phyloP scores from a whole-genome alignment of 306 rosid species.

The Trichosanthes truncata region DNA sequence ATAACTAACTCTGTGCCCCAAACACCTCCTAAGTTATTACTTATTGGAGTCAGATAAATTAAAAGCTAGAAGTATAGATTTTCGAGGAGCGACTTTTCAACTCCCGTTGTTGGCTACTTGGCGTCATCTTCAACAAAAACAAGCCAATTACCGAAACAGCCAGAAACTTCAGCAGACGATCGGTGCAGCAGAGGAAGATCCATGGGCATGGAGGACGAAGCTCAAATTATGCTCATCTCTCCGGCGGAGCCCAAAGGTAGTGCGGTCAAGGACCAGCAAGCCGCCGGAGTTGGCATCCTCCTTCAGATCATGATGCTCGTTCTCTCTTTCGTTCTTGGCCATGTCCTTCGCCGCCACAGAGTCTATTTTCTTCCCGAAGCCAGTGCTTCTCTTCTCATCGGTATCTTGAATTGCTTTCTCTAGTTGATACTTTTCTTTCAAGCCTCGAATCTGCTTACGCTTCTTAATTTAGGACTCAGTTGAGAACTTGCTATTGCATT shows the following conservation, averaged over 20 bases:
- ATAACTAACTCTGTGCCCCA: too few species aligned
- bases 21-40: too few species aligned
- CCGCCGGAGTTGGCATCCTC: slow-evolving; percentile 98
- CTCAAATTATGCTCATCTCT: slow-evolving; percentile 36
- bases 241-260: slow-evolving; percentile 48
- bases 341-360: slow-evolving; percentile 91
- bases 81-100: neutral
- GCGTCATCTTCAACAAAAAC: neutral
- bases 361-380: slow-evolving; percentile 91
- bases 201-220: slow-evolving; percentile 30
- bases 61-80: neutral
- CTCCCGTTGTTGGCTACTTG: neutral
- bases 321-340: slow-evolving; percentile 90
- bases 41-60: neutral
- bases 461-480: neutral
- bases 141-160: neutral
- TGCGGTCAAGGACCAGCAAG: slow-evolving; percentile 94
- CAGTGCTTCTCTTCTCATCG: slow-evolving; percentile 95
- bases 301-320: slow-evolving; percentile 99
- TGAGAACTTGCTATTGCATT: neutral
- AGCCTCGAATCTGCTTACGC: neutral
- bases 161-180: neutral
- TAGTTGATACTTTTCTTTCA: neutral
- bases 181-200: neutral
- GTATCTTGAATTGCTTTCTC: slow-evolving; percentile 16